Percentiles rank a stretch among this genome's conserved stretches.
phyloP scores from a whole-genome alignment of 495 filamentous ascomycete genomes.

The Penicillium chermesinum region DNA sequence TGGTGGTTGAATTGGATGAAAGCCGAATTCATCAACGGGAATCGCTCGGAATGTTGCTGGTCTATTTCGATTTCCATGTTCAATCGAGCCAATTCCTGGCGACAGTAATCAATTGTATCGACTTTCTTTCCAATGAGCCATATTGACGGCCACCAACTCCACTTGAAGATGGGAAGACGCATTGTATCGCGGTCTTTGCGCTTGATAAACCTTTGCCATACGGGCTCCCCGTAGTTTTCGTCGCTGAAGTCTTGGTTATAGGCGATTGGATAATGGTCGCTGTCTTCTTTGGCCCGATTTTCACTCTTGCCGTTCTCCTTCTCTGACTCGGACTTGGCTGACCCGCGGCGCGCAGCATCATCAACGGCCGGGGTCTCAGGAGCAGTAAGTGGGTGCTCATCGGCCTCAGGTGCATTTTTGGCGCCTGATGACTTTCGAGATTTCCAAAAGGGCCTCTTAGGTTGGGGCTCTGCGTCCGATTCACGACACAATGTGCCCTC shows the following conservation, averaged over 20 bases:
- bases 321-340: conserved; percentile 21
- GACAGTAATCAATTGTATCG: conserved; percentile 89
- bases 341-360: conserved; percentile 5
- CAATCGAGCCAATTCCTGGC: conserved; percentile 78
- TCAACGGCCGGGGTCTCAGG: conserved; percentile 26
- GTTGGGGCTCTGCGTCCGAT: conserved; percentile 12
- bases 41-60: conserved; percentile 79
- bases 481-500: conserved; percentile 3
- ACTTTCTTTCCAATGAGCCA: conserved; percentile 85
- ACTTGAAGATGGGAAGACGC: conserved; percentile 70
- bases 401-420: conserved; percentile 27
- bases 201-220: conserved; percentile 79
- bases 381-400: conserved; percentile 38
- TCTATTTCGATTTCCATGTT: conserved; percentile 93
- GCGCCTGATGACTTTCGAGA: conserved; percentile 25
- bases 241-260: conserved; percentile 63
- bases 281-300: conserved; percentile 32
- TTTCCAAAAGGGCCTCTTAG: conserved; percentile 46
- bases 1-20: conserved; percentile 99
- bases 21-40: conserved; percentile 93
- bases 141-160: conserved; percentile 76
- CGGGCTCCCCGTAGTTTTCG: conserved; percentile 57
- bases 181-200: conserved; percentile 81
- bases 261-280: conserved; percentile 64
- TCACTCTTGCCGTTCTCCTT: conserved; percentile 20